Conservation (phyloP, 768 basidiomycete genomes). For the Saitozyma podzolica region DNA sequence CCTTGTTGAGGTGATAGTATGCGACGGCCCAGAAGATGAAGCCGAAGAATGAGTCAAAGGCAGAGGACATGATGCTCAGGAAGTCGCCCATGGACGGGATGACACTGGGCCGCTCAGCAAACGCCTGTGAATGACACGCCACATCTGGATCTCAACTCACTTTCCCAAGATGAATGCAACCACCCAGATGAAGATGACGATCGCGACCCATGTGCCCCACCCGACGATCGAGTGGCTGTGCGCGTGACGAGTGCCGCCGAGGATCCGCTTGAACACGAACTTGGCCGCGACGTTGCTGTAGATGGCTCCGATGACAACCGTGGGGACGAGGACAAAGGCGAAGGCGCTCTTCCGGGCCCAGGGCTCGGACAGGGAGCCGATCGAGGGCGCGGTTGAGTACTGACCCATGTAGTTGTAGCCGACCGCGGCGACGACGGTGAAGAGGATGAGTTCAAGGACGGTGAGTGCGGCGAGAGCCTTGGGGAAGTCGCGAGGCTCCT, state of each 20-base stretch:
- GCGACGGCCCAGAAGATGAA: constrained; percentile 49
- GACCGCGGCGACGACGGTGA: constrained; percentile 39
- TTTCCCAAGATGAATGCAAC: constrained; percentile 40
- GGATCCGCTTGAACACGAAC: constrained; percentile 42
- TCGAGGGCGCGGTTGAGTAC: constrained; percentile 42
- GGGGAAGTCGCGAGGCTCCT: constrained; percentile 50
- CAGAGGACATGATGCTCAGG: constrained; percentile 37
- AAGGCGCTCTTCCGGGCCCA: constrained; percentile 44
- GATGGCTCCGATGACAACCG: constrained; percentile 43
- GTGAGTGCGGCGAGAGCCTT: constrained; percentile 46
- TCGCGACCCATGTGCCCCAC: constrained; percentile 41
- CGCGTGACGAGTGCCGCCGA: constrained; percentile 30
- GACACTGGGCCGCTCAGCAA: constrained; percentile 15
- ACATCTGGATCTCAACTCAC: constrained; percentile 15
- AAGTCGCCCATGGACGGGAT: constrained; percentile 47
- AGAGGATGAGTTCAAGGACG: constrained; percentile 35
- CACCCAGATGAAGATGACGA: constrained; percentile 39
- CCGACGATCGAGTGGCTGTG: constrained; percentile 38
- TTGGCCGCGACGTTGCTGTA: constrained; percentile 45
- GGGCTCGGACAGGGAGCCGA: constrained; percentile 43
- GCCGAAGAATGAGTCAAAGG: constrained; percentile 46
- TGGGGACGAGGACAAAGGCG: constrained; percentile 44
- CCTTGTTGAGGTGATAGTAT: constrained; percentile 41
- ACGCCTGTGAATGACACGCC: background rate
- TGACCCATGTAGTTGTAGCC: constrained; percentile 45